Percentiles rank a stretch among this genome's conserved stretches.
These are phyloP conservation scores for Claviceps paspali DNA, from an alignment of 2,329 filamentous ascomycete species.

Conservation along the genomic window DNA sequence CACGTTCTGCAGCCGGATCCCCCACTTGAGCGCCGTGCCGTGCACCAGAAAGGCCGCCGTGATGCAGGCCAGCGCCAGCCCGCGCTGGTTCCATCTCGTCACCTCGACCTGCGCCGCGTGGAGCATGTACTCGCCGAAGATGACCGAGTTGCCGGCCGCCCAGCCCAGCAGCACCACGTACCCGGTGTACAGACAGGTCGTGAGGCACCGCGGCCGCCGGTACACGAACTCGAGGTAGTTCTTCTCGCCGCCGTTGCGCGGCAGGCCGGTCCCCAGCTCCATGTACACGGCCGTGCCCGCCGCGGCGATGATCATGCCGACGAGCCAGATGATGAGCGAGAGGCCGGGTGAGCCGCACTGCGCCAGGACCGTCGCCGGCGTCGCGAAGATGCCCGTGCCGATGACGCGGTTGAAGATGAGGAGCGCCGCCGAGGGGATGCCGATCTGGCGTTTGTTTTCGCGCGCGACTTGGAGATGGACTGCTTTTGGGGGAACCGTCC, in stretches of 20 bases:
- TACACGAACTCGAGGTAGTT: slow-evolving; percentile 53
- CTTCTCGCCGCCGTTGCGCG: slow-evolving; percentile 50
- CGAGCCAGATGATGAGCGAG: slow-evolving; percentile 47
- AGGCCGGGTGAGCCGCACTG: slow-evolving; percentile 47
- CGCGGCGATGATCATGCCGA: slow-evolving; percentile 44
- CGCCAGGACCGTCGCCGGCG: slow-evolving; percentile 40
- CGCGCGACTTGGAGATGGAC: slow-evolving; percentile 22
- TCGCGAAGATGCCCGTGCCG: slow-evolving; percentile 52
- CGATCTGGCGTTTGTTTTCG: slow-evolving; percentile 39
- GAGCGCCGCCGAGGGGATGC: slow-evolving; percentile 37
- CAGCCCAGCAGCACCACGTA: slow-evolving; percentile 50
- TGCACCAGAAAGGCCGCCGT: slow-evolving; percentile 51
- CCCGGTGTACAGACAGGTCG: slow-evolving; percentile 43
- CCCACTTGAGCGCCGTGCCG: slow-evolving; percentile 48
- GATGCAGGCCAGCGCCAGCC: slow-evolving; percentile 50
- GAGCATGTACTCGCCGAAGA: slow-evolving; percentile 57
- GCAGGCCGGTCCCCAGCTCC: slow-evolving; percentile 50
- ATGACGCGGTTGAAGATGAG: slow-evolving; percentile 52
- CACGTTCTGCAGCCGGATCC: slow-evolving; percentile 50
- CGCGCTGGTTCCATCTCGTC: slow-evolving; percentile 51
- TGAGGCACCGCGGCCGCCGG: slow-evolving; percentile 43
- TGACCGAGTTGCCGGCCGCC: slow-evolving; percentile 51
- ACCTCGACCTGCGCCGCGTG: slow-evolving; percentile 48
- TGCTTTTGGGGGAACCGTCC: background rate
- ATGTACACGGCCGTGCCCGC: slow-evolving; percentile 50